Base-by-base conservation (phyloP, 306 rosid species). In the cucumber (Cucumis sativus) region DNA sequence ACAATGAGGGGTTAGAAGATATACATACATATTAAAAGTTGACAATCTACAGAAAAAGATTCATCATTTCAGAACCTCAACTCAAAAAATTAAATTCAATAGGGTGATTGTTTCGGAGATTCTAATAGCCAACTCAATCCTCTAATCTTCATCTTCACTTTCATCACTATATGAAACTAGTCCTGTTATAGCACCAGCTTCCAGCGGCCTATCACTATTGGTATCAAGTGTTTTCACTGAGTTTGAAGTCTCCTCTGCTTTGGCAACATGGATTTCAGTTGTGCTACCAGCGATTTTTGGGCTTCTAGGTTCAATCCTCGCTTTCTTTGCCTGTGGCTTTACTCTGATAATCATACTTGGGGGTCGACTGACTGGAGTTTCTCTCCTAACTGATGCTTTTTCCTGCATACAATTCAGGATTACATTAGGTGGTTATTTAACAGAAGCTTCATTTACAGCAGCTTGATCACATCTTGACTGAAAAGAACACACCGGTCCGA, bases 151-250 rank as follows among this genome's bases (percentile, higher is more conserved):
- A 59, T 87, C 97, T 59, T 95, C 98, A 78, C 96, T 92, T 71
- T 88, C 98, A 16, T 90, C 97, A 83, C 97, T 92, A 73, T 95
- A 95, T 18, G 97, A 87, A 81, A 92, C 97, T 59, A 95, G 88
- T 63, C 91, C 85, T 54, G n/a, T 52, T 52, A 78, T 85, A 57
- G 12, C 76, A 37, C 65, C 82, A 81, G 80, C 81, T 77, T 79
- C 91, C 60, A 10, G 60, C 49, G 82, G 45, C 82, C 78, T 83
- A 18, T 61, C 85, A 43, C 78, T 75, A 85, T 61, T 72, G 28
- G 75, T 81, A 79, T 83, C 80, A 58, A 64, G 77, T 16, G 75
- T 67, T 65, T 75, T 80, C 12, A 18, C 77, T 35, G 86, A 80
- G 77, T 82, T 84, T 8, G 57, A 78, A 76, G 78, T 23, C 75